A percentile compares a stretch with the other conserved stretches of the same genome.
phyloP scores from a whole-genome alignment of 768 basidiomycete species.

The Chiua virens region DNA sequence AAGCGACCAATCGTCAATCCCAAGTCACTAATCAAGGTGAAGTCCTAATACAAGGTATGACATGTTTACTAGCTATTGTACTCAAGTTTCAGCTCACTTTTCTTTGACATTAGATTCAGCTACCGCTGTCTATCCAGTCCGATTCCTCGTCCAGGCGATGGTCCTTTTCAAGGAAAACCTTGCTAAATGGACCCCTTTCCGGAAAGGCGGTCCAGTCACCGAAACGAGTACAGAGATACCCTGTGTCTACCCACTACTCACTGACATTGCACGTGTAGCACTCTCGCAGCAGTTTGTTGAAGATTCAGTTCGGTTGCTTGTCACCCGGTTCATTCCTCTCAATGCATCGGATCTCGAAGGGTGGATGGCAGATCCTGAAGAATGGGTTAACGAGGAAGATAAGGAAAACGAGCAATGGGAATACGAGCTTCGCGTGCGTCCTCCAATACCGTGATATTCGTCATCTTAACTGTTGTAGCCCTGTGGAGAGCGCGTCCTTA shows the following conservation, averaged over 20 bases:
- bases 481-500: conserved; percentile 89
- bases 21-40: conserved; percentile 31
- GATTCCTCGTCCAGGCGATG: conserved; percentile 82
- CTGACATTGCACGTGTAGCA: conserved; percentile 38
- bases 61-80: background rate
- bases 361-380: conserved; percentile 90
- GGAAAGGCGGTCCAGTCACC: conserved; percentile 60
- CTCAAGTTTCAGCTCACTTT: background rate
- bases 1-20: conserved; percentile 56
- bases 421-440: conserved; percentile 81
- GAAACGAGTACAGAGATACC: conserved; percentile 47
- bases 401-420: conserved; percentile 92
- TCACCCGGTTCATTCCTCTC: conserved; percentile 84
- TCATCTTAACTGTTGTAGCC: conserved; percentile 49
- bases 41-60: conserved; percentile 50
- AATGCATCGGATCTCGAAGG: conserved; percentile 77
- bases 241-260: background rate
- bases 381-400: conserved; percentile 90
- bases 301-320: conserved; percentile 69
- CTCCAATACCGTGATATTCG: background rate
- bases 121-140: conserved; percentile 69
- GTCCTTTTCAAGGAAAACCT: conserved; percentile 83
- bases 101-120: conserved; percentile 49
- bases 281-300: conserved; percentile 71
- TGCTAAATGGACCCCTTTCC: conserved; percentile 69